Base-by-base conservation (phyloP, 2,329 filamentous ascomycete species). In the Penicillium brevicompactum region DNA sequence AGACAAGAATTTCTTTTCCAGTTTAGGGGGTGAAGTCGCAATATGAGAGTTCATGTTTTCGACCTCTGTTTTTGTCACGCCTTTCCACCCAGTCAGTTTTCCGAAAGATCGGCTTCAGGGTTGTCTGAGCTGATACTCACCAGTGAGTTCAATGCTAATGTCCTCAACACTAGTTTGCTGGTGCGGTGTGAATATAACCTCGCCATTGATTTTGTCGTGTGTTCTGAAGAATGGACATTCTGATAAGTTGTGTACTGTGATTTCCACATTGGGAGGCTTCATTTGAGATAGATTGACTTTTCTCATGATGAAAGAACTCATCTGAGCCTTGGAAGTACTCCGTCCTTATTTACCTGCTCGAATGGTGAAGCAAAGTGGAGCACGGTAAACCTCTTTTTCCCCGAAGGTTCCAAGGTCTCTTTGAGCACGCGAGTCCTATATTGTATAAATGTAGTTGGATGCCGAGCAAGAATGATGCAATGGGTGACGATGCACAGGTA, bases 21-120 rank as follows among this genome's bases (percentile, higher is more conserved):
- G 30, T 44, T 42, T 10, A 6, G 46, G 18, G 16, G 18, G 41
- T 7, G 60, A 41, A 3, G 63, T 22, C 37, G 61, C 49, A 37
- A 62, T 37, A n/a, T 57, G 58, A 16, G 55, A 58, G 11, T 54
- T 51, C 44, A 58, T 57, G n/a, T 51, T 60, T n/a, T 60, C 55
- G 5, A 56, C 43, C 22, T 55, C 44, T 10, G 55, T 43, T 13
- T 41, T 32, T 16, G 49, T 56, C n/a, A 31, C 56, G 5, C 61
- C 63, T 64, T 22, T 42, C 5, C 5, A 16, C 3, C 4, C 2
- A 11, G 30, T 43, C 4, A 51, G 44, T 30, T 30, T 16, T n/a
- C 0, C 14, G 4, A 22, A 21, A 5, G 3, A 2, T 30, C 5
- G 18, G 18, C 18, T 18, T 18, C 18, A 18, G 18, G 18, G 2